Percentiles rank a stretch among this genome's conserved stretches.
These are phyloP conservation scores for Magnusiomyces sp. DNA, from an alignment of 1,139 yeast species.

Conservation along the genomic window DNA sequence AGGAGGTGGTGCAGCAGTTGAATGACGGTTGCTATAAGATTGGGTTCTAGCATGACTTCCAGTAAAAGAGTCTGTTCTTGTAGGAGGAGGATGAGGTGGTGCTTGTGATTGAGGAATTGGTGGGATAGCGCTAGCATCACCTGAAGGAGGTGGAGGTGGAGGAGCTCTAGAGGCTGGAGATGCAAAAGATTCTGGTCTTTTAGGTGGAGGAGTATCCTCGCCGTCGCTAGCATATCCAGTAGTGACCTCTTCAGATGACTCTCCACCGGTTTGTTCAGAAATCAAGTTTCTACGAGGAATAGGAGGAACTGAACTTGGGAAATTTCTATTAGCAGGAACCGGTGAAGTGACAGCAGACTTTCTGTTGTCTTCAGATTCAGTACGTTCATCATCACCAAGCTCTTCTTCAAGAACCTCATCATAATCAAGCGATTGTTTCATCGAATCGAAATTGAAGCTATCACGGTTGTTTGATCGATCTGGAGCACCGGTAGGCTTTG, in stretches of 20 bases:
- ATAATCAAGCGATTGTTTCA: constrained; percentile 1
- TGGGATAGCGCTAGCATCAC: neutral
- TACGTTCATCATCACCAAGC: constrained; percentile 30
- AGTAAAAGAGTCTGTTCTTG: too few relatives aligned
- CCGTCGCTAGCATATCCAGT: neutral
- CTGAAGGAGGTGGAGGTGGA: neutral
- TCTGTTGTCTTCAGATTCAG: constrained; percentile 27
- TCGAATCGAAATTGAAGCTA: constrained; percentile 3
- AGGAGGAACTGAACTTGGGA: constrained; percentile 20
- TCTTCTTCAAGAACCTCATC: constrained; percentile 20
- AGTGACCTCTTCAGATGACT: too few relatives aligned
- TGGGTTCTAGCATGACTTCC: neutral
- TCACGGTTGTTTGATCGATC: constrained; percentile 6
- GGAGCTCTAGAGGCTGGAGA: neutral
- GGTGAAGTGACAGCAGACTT: constrained; percentile 16
- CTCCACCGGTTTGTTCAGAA: too few relatives aligned
- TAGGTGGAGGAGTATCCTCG: constrained; percentile 13
- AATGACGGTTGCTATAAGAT: neutral
- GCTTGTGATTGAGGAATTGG: constrained; percentile 2
- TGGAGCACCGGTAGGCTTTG: neutral
- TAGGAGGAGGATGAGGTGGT: constrained; percentile 10
- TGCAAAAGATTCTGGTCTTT: constrained; percentile 15
- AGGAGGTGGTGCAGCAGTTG: constrained; percentile 19
- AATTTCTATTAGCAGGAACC: constrained; percentile 15
- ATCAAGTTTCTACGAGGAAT: constrained; percentile 7